These are phyloP conservation scores for Amaranthus cruentus DNA, from an alignment of 148 eudicot species.

Conservation along the genomic window DNA sequence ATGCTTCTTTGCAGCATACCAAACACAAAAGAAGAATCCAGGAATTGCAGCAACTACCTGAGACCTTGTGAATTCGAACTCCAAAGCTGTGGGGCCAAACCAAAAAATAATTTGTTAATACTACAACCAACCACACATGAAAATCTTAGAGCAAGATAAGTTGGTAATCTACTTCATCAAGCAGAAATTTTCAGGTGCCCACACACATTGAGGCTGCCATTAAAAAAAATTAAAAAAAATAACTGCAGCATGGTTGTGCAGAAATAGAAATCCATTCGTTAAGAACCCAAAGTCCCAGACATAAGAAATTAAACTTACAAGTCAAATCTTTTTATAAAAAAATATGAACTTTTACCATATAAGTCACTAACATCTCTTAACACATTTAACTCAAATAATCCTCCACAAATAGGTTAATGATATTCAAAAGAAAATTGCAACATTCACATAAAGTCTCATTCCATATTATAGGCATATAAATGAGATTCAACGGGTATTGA, in stretches of 20 bases:
- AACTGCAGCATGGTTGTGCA: neutral
- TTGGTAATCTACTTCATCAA: neutral
- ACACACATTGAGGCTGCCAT: neutral
- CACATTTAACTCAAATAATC: neutral
- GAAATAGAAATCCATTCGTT: neutral
- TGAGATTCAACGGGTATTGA: neutral
- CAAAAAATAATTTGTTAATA: slow-evolving; percentile 25
- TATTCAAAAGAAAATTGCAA: neutral
- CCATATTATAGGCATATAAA: neutral
- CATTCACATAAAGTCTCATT: slow-evolving; percentile 1
- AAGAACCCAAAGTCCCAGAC: neutral
- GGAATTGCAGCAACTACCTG: slow-evolving; percentile 89
- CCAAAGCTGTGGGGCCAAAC: slow-evolving; percentile 61
- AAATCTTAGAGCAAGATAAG: neutral
- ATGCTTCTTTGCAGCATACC: slow-evolving; percentile 97
- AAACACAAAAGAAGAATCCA: slow-evolving; percentile 84
- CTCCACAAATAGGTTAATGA: neutral
- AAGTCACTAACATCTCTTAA: neutral
- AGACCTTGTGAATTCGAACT: slow-evolving; percentile 90
- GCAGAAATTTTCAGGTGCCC: neutral
- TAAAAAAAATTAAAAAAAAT: neutral
- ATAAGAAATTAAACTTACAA: neutral
- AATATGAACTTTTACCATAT: neutral
- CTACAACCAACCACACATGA: slow-evolving; percentile 20
- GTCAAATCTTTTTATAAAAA: too few species aligned